These are phyloP conservation scores for Acorus calamus DNA, from an alignment of 106 monocot genomes.

Conservation along the genomic window DNA sequence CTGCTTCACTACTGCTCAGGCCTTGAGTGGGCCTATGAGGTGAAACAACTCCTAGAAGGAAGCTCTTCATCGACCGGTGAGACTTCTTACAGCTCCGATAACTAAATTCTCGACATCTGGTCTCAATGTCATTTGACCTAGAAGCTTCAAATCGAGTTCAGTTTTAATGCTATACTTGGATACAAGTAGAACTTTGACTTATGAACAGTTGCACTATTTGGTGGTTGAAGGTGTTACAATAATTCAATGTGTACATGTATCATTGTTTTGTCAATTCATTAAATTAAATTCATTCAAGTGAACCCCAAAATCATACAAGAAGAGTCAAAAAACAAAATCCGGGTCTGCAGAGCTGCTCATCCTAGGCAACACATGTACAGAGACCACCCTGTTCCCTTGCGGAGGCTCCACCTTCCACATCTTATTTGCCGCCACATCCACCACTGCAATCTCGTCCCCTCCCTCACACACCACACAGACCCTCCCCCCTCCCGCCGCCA, in stretches of 20 bases:
- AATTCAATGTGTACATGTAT: no score
- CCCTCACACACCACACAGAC: slow-evolving; percentile 41
- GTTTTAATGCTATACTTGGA: no score
- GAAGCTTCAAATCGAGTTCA: no score
- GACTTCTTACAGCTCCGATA: slow-evolving; percentile 41
- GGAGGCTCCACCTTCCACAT: slow-evolving; percentile 48
- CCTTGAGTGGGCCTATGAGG: slow-evolving; percentile 95
- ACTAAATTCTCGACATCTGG: neutral
- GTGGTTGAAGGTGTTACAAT: no score
- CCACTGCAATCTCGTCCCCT: slow-evolving; percentile 24
- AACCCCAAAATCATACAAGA: no score
- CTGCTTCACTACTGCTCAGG: slow-evolving; percentile 94
- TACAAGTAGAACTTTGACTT: no score
- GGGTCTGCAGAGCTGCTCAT: slow-evolving; percentile 8
- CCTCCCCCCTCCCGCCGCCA: slow-evolving; percentile 40
- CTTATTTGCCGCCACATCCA: slow-evolving; percentile 24
- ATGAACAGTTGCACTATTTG: no score
- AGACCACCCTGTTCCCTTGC: slow-evolving; percentile 29
- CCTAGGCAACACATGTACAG: slow-evolving; percentile 49
- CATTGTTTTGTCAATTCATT: no score
- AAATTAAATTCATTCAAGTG: no score
- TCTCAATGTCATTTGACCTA: neutral
- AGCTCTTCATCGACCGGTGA: slow-evolving; percentile 19
- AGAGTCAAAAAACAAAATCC: no score
- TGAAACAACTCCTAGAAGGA: slow-evolving; percentile 34